Base-by-base conservation (phyloP, 2,329 filamentous ascomycete genomes). In the Taxawa tesnikishii region DNA sequence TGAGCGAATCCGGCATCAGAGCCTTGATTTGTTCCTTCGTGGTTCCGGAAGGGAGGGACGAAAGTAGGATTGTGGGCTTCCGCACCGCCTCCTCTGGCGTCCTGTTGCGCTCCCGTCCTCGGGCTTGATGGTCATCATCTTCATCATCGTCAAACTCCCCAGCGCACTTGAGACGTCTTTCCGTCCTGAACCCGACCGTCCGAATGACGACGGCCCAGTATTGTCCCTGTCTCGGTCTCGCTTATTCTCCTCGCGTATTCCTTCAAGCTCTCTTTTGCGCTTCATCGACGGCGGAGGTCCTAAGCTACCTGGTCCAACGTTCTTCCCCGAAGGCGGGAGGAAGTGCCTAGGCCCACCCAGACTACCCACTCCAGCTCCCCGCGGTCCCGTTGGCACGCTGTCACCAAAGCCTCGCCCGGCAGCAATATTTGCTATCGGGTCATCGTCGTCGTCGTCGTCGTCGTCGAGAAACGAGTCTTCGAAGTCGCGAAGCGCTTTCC, bases 401-500 rank as follows among this genome's bases (percentile, higher is more conserved):
- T 39, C 15, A 39, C 30, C 26, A 43, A 38, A 24, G 34, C 37
- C 33, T 42, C 42, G 34, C 19, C 14, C 37, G 23, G 21, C 69
- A 13, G 63, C 43, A n/a, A 31, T 24, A 11, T 36, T 19, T 4
- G 28, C 15, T 18, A 38, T 34, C 29, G 26, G 26, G n/a, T 34
- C 37, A 28, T 28, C 37, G 16, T 37, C 44, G 30, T 28, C 37
- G 16, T 37, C 44, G 15, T 58, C 51, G 37, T 70, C 69, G 23
- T 67, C 73, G 25, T 68, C 63, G 15, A 75, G 76, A 46, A 83
- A 82, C 34, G 70, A 84, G 56, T 88, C 88, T 35, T 90, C 74
- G 44, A 94, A 94, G 43, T 88, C 83, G 45, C 84, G 75, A 54
- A 87, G 82, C 1, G 85, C 83, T 15, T 83, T 84, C 14, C 81